These are phyloP conservation scores for Candida andamanensis DNA, from an alignment of 805 yeast genomes.

Conservation along the genomic window DNA sequence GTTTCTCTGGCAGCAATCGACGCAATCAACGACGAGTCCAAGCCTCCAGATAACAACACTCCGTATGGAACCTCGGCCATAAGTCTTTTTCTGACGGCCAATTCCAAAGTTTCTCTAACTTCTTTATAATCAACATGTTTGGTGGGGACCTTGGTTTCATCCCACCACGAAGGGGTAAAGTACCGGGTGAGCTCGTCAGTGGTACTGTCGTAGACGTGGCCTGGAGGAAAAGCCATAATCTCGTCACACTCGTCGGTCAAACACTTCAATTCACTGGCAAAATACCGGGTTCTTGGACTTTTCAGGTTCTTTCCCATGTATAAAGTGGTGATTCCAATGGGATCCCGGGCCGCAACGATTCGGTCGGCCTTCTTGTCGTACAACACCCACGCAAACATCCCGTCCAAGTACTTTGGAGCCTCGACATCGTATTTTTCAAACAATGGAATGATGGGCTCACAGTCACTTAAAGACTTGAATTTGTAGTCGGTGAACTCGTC, in stretches of 20 bases:
- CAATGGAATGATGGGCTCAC: slow-evolving; percentile 96
- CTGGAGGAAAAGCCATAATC: slow-evolving; percentile 95
- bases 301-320: slow-evolving; percentile 84
- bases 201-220: slow-evolving; percentile 90
- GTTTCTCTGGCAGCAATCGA: slow-evolving; percentile 97
- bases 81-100: slow-evolving; percentile 96
- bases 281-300: slow-evolving; percentile 72
- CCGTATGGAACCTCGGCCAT: slow-evolving; percentile 99
- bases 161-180: slow-evolving; percentile 94
- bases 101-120: slow-evolving; percentile 78
- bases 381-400: slow-evolving; percentile 95
- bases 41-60: slow-evolving; percentile 94
- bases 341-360: slow-evolving; percentile 95
- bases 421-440: slow-evolving; percentile 82
- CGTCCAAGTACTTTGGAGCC: slow-evolving; percentile 90
- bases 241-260: slow-evolving; percentile 91
- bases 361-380: slow-evolving; percentile 84
- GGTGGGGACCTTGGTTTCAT: slow-evolving; percentile 68
- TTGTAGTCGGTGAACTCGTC: slow-evolving; percentile 64
- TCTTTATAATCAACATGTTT: slow-evolving; percentile 66
- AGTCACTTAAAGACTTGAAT: slow-evolving; percentile 85
- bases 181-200: slow-evolving; percentile 85
- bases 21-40: slow-evolving; percentile 95
- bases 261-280: slow-evolving; percentile 94
- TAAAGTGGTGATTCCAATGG: slow-evolving; percentile 93